phyloP scores from a whole-genome alignment of 768 basidiomycete species.

The Agrocybe pediades region DNA sequence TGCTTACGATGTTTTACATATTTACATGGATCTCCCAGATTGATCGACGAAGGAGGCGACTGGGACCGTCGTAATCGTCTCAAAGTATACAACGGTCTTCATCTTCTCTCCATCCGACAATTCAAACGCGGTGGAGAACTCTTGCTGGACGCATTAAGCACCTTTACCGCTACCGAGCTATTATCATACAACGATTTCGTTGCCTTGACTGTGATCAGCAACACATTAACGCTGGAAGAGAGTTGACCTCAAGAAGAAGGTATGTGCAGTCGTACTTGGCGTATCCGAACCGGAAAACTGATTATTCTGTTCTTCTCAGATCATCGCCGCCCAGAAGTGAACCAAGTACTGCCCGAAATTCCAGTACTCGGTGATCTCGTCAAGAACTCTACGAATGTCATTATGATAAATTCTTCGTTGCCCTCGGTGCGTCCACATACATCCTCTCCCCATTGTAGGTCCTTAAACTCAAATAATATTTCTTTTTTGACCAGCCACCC shows the following conservation, averaged over 20 bases:
- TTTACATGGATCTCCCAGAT: constrained; percentile 39
- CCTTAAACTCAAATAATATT: neutral
- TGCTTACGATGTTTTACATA: neutral
- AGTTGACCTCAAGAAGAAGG: constrained; percentile 92
- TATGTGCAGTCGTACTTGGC: constrained; percentile 27
- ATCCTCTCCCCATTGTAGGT: constrained; percentile 6
- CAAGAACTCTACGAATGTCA: constrained; percentile 90
- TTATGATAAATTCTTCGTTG: constrained; percentile 92
- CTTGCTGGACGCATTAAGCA: constrained; percentile 88
- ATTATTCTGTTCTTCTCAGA: constrained; percentile 39
- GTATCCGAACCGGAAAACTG: neutral
- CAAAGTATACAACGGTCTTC: constrained; percentile 92
- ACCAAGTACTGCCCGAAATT: constrained; percentile 78
- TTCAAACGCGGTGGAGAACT: constrained; percentile 87
- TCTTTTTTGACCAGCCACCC: constrained; percentile 55
- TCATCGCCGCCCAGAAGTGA: constrained; percentile 87
- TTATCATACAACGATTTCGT: constrained; percentile 91
- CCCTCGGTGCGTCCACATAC: constrained; percentile 76
- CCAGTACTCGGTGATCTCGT: constrained; percentile 83
- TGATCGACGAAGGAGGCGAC: constrained; percentile 95
- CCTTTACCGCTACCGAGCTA: constrained; percentile 92
- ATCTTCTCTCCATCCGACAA: constrained; percentile 85
- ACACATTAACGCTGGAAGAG: constrained; percentile 74
- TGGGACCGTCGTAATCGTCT: constrained; percentile 97
- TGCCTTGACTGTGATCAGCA: constrained; percentile 78